phyloP scores from a whole-genome alignment of 2,329 filamentous ascomycete genomes.

The Paraphoma chrysanthemicola region DNA sequence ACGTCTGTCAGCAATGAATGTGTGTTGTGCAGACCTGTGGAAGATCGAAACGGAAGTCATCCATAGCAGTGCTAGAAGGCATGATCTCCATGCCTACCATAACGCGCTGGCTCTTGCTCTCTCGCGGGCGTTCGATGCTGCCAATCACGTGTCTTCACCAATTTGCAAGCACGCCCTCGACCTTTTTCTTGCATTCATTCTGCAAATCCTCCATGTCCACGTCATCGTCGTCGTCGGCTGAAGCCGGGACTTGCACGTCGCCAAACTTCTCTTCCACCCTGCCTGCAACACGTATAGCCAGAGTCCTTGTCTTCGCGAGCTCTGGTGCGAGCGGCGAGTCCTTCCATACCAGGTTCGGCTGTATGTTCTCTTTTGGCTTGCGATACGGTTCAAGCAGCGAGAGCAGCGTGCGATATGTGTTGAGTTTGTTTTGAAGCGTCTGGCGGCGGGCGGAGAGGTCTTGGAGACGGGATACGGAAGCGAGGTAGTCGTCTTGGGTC shows the following conservation, averaged over 20 bases:
- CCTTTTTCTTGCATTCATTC: constrained; percentile 26
- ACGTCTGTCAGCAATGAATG: too few species aligned
- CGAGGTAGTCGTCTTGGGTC: constrained; percentile 41
- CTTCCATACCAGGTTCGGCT: constrained; percentile 71
- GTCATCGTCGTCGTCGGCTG: constrained; percentile 30
- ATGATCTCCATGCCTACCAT: background rate
- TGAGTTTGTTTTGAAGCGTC: constrained; percentile 54
- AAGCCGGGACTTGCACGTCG: constrained; percentile 36
- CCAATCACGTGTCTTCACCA: constrained; percentile 22
- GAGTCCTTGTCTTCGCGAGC: constrained; percentile 69
- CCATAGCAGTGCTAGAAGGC: background rate
- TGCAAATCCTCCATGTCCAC: constrained; percentile 26
- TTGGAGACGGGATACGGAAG: constrained; percentile 55
- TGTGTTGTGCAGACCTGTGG: background rate
- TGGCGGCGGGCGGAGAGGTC: constrained; percentile 59
- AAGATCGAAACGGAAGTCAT: too few species aligned
- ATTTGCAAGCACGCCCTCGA: constrained; percentile 31
- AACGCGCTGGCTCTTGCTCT: too few species aligned
- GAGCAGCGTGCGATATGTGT: constrained; percentile 58
- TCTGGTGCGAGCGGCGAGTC: constrained; percentile 71
- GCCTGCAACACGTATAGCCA: constrained; percentile 53
- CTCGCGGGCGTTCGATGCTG: too few species aligned
- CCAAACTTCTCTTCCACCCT: constrained; percentile 41
- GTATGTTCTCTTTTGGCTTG: constrained; percentile 57
- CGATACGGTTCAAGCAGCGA: constrained; percentile 61